Conservation (phyloP, 2,329 filamentous ascomycete species). For the Claviceps pazoutovae region DNA sequence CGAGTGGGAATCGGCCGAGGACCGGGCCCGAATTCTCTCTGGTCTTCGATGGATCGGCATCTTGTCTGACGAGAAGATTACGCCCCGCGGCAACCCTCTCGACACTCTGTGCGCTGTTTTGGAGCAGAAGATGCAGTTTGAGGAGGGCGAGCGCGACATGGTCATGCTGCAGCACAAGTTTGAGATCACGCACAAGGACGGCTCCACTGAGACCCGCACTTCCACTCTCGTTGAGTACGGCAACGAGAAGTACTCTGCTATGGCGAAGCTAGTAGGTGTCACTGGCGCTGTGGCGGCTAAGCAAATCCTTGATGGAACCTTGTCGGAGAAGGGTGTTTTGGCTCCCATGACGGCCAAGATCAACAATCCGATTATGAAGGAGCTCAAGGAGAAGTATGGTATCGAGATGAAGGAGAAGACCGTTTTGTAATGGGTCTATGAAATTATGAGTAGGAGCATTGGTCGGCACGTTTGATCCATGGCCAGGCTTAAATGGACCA, state of each 20-base stretch:
- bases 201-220: constrained; percentile 60
- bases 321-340: constrained; percentile 58
- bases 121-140: constrained; percentile 85
- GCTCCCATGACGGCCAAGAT: constrained; percentile 64
- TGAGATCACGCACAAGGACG: constrained; percentile 64
- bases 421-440: constrained; percentile 17
- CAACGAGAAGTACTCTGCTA: constrained; percentile 62
- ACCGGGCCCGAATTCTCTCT: constrained; percentile 54
- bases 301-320: constrained; percentile 62
- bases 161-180: constrained; percentile 74
- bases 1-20: constrained; percentile 51
- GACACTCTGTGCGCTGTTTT: constrained; percentile 84
- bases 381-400: constrained; percentile 64
- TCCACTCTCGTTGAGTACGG: constrained; percentile 77
- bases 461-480: background rate
- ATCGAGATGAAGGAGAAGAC: constrained; percentile 62
- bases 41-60: constrained; percentile 60
- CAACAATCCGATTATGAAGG: constrained; percentile 59
- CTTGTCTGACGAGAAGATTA: constrained; percentile 42
- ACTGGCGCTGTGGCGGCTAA: constrained; percentile 53
- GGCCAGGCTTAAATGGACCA: background rate
- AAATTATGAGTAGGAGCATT: too few species aligned
- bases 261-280: constrained; percentile 72
- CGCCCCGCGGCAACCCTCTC: constrained; percentile 62
- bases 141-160: constrained; percentile 68